Evolutionary conservation across 192 early-diverging fungal genomes (phyloP).

Genomic region (Mycoemilia scoparia): DNA sequence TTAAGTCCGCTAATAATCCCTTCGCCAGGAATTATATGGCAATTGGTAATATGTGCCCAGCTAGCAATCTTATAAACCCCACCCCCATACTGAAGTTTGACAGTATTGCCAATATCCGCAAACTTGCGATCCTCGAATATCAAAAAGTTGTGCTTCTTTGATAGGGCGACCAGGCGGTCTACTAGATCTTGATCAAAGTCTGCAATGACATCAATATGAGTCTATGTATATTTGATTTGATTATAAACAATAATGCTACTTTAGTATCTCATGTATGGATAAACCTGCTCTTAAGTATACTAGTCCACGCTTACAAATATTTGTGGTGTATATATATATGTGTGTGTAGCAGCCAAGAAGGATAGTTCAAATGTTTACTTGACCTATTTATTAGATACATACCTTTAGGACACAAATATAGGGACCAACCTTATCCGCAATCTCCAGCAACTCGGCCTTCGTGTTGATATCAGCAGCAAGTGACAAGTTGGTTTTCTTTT

Average conservation of each 20-base stretch:
- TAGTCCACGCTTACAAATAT: too few relatives aligned
- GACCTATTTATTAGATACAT: conserved; percentile 19
- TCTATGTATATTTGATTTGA: too few relatives aligned
- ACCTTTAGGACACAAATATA: conserved; percentile 93
- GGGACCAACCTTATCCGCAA: conserved; percentile 81
- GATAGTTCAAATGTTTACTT: background rate
- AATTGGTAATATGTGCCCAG: conserved; percentile 95
- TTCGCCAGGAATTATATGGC: conserved; percentile 84
- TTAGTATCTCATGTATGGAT: background rate
- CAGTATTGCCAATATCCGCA: conserved; percentile 97
- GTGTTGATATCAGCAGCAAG: conserved; percentile 79
- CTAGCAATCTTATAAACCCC: conserved; percentile 85
- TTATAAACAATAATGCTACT: too few relatives aligned
- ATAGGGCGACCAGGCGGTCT: conserved; percentile 46
- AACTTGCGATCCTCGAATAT: conserved; percentile 99
- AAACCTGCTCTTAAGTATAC: background rate
- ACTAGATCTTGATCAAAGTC: conserved; percentile 87
- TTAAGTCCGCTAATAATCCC: conserved; percentile 86
- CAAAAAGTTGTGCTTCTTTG: conserved; percentile 78
- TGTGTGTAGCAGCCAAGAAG: background rate
- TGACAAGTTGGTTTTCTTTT: conserved; percentile 79
- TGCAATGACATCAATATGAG: conserved; percentile 82
- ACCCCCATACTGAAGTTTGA: conserved; percentile 79
- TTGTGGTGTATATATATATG: background rate
- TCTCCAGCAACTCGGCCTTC: conserved; percentile 66